Base-by-base conservation (phyloP, 164 flowering plant genomes). In the Stephania japonica region DNA sequence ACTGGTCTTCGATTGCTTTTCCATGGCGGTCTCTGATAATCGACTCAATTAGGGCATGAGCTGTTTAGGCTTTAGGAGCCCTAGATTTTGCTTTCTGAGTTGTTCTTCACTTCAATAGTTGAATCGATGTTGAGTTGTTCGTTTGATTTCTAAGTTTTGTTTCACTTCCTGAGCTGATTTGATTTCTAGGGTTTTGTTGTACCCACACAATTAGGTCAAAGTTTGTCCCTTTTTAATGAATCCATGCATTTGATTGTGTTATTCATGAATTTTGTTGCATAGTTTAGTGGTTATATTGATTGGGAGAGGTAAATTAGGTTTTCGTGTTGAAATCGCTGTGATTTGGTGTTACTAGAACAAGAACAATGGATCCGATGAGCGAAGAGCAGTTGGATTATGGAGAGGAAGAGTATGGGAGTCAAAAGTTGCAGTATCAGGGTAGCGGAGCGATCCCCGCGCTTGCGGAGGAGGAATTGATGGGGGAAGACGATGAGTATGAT, bases 371-470 rank as follows among this genome's bases (percentile, higher is more conserved):
- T 77, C 87, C 87, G 21, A 79, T 78, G 83, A 84, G 78, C 42
- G 93, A 87, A 75, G 94, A 91, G 76, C 92, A 90, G 75, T 74
- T 91, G 75, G 94, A 91, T 79, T 92, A 81, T 75, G 95, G 81
- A 7, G 92, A 90, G 10, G 97, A 87, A 76, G 94, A 87, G 72
- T 87, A 85, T 70, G 90, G 87, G 53, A 88, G 80, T 75, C 91
- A 82, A 47, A 90, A 85, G 81, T 62, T 81, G 81, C 94, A 85
- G 74, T 86, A 81, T 85, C 93, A 87, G 59, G 90, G 91, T 24
- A 73, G 85, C 75, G 98, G 90, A 79, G 84, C 97, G 5, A 93
- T 93, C 70, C 76, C 91, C 70, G 93, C 93, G 7, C 87, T 89
- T 63, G 89, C 88, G 61, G 93, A 89, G 24, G 93, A 87, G 77